Evolutionary conservation across 495 filamentous ascomycete genomes (phyloP), one percentile per base, ranked within the genome.

Genomic region (Choiromyces venosus): DNA sequence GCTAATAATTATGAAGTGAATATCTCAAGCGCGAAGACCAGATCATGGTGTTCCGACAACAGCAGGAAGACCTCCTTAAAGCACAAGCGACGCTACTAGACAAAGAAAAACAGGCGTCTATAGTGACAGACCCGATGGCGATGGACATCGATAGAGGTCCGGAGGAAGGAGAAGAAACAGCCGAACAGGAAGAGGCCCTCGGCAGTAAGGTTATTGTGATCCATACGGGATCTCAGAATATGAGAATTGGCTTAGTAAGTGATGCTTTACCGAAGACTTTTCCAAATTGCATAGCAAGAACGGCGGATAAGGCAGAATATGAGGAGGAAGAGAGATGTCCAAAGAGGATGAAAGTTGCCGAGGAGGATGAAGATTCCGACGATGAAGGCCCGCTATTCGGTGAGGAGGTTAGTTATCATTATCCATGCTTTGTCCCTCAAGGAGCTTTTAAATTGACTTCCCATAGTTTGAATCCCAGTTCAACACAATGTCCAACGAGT

Each of bases 1-100:
- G 52, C 52, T 61, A 61, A 61, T 16, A 61, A 33, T 38, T 52
- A 65, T 36, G 80, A 7, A 97, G 93, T 44, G 95, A 99, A 78
- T 99, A 96, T 79, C 91, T 98, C 79, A 99, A 99, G 86, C 89
- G 96, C 78, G 95, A 99, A 83, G 95, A 99, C 76, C 95, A 99
- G 84, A 91, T 93, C 71, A 88, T 98, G 65, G 92, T 94, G 1
- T 88, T 93, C 78, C 89, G 95, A 70, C 85, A 96, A 8, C 93
- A 95, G 64, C 76, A 79, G 21, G 80, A 81, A 38, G 64, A 88
- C 85, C 78, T 75, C 82, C 46, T 83, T 82, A 72, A 86, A 85
- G 70, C 77, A 82, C 61, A 83, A 82, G 35, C 82, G 82, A 16
- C 82, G 79, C 7, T 44, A 16, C 44, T 44, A 4, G 79, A 80